Base-by-base conservation (phyloP, 768 basidiomycete species). In the Leccinum fibrillosum region DNA sequence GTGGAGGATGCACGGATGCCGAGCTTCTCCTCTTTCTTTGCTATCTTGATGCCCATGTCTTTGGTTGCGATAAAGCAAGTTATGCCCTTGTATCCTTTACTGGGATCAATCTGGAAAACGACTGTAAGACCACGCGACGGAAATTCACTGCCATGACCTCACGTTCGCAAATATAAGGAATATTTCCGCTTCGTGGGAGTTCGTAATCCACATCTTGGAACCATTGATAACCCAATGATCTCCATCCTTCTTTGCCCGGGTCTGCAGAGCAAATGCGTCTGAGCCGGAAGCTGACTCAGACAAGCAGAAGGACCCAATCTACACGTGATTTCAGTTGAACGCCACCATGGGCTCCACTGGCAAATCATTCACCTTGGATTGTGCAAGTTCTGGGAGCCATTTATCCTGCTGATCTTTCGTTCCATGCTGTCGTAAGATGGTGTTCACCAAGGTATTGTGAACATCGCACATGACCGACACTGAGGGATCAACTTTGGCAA, bases 151-250 rank as follows among this genome's bases (percentile, higher is more conserved):
- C 4, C n/a, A 48, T 47, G 34, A n/a, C 70, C 83, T 58, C 57
- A 94, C 92, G 61, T 92, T 99, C 53, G 97, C 97, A 61, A 99
- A 98, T 51, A 98, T 90, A 64, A 96, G 86, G 78, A 90, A 91
- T 42, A 95, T 81, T 49, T 94, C 91, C 1, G 93, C 94, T 74
- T 95, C 93, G 58, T 85, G 82, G 1, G 94, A 95, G 75, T 98
- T 98, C 25, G 94, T 96, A 59, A 98, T 97, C 94, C 94, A 97
- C 94, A 96, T 95, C 79, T 99, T 99, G 56, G 92, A 92, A n/a
- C 97, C 97, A 64, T 94, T 95, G 54, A 99, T 71, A 30, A 94
- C 77, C 83, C 89, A 98, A 71, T 88, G 72, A 64, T 89, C 85
- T 17, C 92, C 94, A 49, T 92, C 88, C 72, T 89, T 91, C 70